Evolutionary conservation across 352 stramenopile genomes (phyloP), one percentile per base, ranked within the genome.

Genomic region (Globisporangium uncinulatum): DNA sequence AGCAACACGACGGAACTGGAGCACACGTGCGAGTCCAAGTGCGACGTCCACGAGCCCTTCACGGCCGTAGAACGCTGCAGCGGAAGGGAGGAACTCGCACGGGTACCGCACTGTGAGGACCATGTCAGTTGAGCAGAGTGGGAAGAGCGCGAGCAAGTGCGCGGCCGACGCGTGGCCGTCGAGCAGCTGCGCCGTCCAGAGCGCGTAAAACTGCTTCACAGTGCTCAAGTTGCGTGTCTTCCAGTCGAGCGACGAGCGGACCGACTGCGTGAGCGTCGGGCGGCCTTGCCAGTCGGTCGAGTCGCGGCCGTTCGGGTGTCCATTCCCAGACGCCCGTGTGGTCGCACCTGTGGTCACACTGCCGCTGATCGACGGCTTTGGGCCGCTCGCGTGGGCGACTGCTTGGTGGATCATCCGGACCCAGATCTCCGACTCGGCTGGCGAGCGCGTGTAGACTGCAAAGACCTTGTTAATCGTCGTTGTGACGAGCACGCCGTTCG

Each of bases 401-500:
- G 84, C 74, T 58, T 91, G 81, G 57, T 88, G 74, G 57, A 94
- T 69, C 84, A 94, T 94, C 56, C 79, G 79, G 59, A 92, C 65
- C 84, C 84, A 94, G 56, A 94, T 80, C 49, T 94, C 82, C 48
- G 82, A 86, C 66, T 94, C 84, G 36, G 90, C 76, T 32, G 73
- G 66, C 24, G 80, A 89, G 57, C 82, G 83, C 56, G 82, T 92
- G 71, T 92, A 90, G 64, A 94, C 86, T 56, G 74, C 71, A 62
- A 94, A 94, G 19, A 89, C 60, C 60, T 92, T 92, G 76, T 92
- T 84, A 61, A 92, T 92, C 14, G 84, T 91, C 17, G 84, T 94
- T 0, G 82, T 91, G 53, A 94, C 83, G n/a, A 89, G 70, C 55
- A 94, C 73, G 21, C 84, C 84, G 55, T 89, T 89, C 20, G 74